Base-by-base conservation (phyloP, 768 basidiomycete genomes). In the Boletus subparvulus region DNA sequence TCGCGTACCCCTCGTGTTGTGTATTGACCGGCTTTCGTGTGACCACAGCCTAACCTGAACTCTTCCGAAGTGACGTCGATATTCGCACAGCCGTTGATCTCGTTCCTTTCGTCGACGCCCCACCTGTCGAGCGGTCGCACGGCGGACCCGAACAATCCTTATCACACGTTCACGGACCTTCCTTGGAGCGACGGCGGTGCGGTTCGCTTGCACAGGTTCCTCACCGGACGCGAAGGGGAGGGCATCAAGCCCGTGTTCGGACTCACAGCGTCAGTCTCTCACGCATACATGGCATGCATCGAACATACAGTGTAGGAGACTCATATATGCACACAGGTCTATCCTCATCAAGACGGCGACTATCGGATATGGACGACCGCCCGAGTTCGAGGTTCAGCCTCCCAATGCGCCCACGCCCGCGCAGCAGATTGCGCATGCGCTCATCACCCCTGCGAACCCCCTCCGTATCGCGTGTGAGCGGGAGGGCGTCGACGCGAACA, bases 171-270 rank as follows among this genome's bases (percentile, higher is more conserved):
- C 47, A 73, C 63, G 26, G 92, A 94, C 63, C 64, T 78, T 32
- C 66, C 72, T 13, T 80, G 77, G 68, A 68, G 71, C n/a, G 75
- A 77, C 21, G 73, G 75, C 9, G 70, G 68, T 8, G 52, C 63
- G 3, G 14, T 68, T 17, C 83, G 91, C 24, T 78, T 84, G 60
- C 93, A 95, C 71, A 76, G 79, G 17, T 96, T 96, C 75, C 76
- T 94, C 49, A 96, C 93, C 1, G 94, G 94, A 0, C 76, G 92
- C 41, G 93, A 96, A 68, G 84, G 80, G 3, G 85, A 86, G 14
- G 92, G 93, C 0, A 82, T 92, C 14, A 94, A 92, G 65, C 93
- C 93, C n/a, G 83, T 95, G 0, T 91, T 85, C 61, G 93, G 93
- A 9, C 73, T 96, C 10, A 96, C 93, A 30, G 85, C 92, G 92